Evolutionary conservation across 1,284 basidiomycete genomes (phyloP), one percentile per base, ranked within the genome.

Genomic region (Volvariella surrecta): DNA sequence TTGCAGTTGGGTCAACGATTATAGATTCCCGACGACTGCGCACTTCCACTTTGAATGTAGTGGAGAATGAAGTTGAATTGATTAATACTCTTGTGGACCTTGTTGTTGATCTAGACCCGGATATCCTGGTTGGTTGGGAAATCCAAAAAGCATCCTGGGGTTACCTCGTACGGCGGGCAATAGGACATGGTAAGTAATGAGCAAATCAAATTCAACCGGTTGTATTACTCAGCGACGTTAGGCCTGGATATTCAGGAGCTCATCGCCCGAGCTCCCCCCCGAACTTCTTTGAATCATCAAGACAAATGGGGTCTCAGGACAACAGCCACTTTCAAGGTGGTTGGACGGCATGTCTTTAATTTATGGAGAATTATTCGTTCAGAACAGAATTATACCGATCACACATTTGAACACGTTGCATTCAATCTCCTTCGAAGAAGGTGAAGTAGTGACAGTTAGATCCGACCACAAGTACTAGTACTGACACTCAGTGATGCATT

Each of bases 111-210:
- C 68, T 89, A 54, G 92, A 99, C 61, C 95, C 95, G 0, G 95
- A 99, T 58, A 83, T 97, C 35, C 58, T 99, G 1, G 75, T 80
- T 0, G 95, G 95, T 7, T 98, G 91, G 88, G 94, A 99, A 52
- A 73, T 96, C 10, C 89, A 97, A 56, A 73, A 74, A 13, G 70
- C 76, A 0, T 92, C 89, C 1, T 99, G 95, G 95, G 93, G 93
- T 0, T 98, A 93, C 61, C 63, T 97, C 1, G 68, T 74, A 42
- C 76, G 77, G n/a, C 73, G 94, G 38, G 84, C 80, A 21, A 59
- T 61, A 47, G 61, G 65, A 8, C 79, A 82, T 50, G 79, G 89
- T 88, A 50, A 38, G 37, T 44, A 35, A 38, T 31, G 32, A 39
- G 28, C 30, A 11, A 17, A 37, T 41, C 18, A 40, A 22, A 43